Base-by-base conservation (phyloP, 176 grass and related monocot genomes). In the Eragrostis curvula region DNA sequence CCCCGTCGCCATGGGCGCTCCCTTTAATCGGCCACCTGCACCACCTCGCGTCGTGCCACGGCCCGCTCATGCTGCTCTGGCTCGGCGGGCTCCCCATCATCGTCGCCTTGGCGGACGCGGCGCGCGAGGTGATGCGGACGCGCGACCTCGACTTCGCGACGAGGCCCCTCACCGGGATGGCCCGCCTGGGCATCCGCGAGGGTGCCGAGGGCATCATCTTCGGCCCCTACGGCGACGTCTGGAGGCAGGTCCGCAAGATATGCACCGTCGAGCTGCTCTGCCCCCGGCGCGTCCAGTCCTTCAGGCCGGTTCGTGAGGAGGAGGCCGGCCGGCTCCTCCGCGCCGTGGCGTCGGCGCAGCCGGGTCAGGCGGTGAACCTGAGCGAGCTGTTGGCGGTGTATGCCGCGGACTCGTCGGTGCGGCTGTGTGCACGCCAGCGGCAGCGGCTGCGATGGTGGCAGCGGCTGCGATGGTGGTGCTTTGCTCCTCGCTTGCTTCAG, bases 21-120 rank as follows among this genome's bases (percentile, higher is more conserved):
- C 87, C 87, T 5, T 45, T 85, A 69, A 42, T 89, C 69, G 82
- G 87, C 21, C 60, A 79, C 62, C 21, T 85, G 12, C 87, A 89
- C 76, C 81, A 89, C 71, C 61, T 89, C 61, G 1, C n/a, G n/a
- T n/a, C n/a, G n/a, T n/a, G n/a, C n/a, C n/a, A n/a, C n/a, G n/a
- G n/a, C n/a, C n/a, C n/a, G n/a, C n/a, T n/a, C n/a, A n/a, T n/a
- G n/a, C n/a, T n/a, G n/a, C n/a, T n/a, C n/a, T n/a, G n/a, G n/a
- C 7, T 89, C 23, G 82, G 87, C 70, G 70, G 69, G 2, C 49
- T 85, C 17, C 81, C 70, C 29, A 49, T 72, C 51, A 58, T 81
- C 9, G 69, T 89, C 6, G 44, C 87, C 15, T 85, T 82, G 3
- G 16, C 61, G 21, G 76, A 39, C 5, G 82, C 79, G 10, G 87